These are phyloP conservation scores for Colletotrichum caudatum DNA, from an alignment of 2,329 filamentous ascomycete genomes.

Conservation along the genomic window DNA sequence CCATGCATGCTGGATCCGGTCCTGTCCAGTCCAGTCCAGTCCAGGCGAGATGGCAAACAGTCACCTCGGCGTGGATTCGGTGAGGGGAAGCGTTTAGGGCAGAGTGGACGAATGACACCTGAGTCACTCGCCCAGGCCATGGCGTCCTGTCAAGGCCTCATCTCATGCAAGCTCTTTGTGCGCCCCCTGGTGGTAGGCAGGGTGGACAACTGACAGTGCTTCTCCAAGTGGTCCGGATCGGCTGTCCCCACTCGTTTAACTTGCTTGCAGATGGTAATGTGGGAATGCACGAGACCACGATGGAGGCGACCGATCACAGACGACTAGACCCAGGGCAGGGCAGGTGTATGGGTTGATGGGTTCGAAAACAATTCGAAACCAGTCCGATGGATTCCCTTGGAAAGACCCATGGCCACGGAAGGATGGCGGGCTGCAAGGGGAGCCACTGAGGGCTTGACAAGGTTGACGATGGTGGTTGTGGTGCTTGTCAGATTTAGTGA, in stretches of 20 bases:
- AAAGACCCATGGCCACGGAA: conserved; percentile 15
- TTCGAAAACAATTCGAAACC: background rate
- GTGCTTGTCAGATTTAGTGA: conserved; percentile 1
- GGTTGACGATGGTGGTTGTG: background rate
- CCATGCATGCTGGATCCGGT: background rate
- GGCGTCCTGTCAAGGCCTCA: conserved; percentile 6
- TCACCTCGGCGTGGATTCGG: background rate
- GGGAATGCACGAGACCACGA: conserved; percentile 11
- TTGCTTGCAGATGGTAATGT: conserved; percentile 17
- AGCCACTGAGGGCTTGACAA: conserved; percentile 26
- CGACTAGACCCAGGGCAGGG: background rate
- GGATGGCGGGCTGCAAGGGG: conserved; percentile 36
- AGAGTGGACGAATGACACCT: conserved; percentile 9
- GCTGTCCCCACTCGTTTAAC: conserved; percentile 19
- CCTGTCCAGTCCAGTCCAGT: background rate
- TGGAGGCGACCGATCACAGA: conserved; percentile 19
- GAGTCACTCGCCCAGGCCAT: conserved; percentile 29
- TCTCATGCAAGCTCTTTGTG: conserved; percentile 35
- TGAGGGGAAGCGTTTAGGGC: conserved; percentile 1
- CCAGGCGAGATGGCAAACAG: background rate
- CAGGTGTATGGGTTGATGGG: background rate
- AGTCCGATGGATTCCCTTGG: background rate
- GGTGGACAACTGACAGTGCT: background rate
- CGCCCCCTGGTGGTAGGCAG: background rate
- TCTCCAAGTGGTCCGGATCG: background rate